Evolutionary conservation across 2,329 filamentous ascomycete genomes (phyloP).

Genomic region (Monosporascus cannonballus): DNA sequence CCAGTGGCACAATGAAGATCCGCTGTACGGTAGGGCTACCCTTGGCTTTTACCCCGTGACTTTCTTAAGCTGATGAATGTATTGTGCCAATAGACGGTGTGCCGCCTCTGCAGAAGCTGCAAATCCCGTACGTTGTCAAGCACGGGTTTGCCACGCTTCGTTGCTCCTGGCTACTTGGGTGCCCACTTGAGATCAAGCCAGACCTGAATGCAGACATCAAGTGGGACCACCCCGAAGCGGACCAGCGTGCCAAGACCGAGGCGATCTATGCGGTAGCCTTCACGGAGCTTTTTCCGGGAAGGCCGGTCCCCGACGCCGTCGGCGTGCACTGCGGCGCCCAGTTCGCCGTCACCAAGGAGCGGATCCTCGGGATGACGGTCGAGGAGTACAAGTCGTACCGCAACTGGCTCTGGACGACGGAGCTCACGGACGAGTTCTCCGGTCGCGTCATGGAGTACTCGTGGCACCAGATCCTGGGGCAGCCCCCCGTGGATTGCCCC

Average conservation of each 20-base stretch:
- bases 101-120: constrained; percentile 31
- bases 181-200: constrained; percentile 23
- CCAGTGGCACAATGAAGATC: constrained; percentile 31
- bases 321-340: constrained; percentile 46
- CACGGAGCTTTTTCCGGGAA: constrained; percentile 13
- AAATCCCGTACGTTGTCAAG: constrained; percentile 33
- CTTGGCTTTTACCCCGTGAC: neutral
- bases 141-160: constrained; percentile 45
- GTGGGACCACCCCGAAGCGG: constrained; percentile 15
- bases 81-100: constrained; percentile 20
- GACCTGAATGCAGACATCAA: constrained; percentile 5
- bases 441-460: constrained; percentile 50
- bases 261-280: constrained; percentile 17
- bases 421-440: constrained; percentile 37
- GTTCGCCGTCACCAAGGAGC: constrained; percentile 42
- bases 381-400: constrained; percentile 42
- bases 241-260: constrained; percentile 32
- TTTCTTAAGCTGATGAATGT: neutral
- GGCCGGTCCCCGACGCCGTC: constrained; percentile 31
- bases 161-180: constrained; percentile 41
- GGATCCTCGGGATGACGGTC: constrained; percentile 33
- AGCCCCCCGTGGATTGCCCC: constrained; percentile 44
- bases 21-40: constrained; percentile 27
- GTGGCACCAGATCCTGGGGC: constrained; percentile 36
- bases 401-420: constrained; percentile 43